These are phyloP conservation scores for Paragyromitra xinjiangensis DNA, from an alignment of 495 filamentous ascomycete genomes.

Conservation along the genomic window DNA sequence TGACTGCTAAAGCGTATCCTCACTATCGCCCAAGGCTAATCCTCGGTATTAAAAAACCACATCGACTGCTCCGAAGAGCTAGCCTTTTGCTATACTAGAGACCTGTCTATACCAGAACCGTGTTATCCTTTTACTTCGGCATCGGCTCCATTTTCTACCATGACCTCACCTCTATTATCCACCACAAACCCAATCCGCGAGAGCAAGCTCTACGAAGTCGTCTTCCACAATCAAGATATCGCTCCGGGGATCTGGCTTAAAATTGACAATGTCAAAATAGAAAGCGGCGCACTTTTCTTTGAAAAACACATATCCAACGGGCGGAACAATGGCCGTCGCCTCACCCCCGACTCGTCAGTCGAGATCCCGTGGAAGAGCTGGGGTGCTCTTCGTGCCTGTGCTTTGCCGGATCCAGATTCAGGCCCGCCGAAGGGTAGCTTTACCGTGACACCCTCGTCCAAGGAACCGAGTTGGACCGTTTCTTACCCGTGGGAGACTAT, in stretches of 20 bases:
- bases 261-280: background rate
- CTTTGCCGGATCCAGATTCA: constrained; percentile 37
- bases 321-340: no score
- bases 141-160: no score
- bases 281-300: background rate
- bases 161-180: no score
- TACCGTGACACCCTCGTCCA: background rate
- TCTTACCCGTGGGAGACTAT: background rate
- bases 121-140: no score
- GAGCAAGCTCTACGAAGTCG: background rate
- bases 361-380: background rate
- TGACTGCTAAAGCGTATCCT: no score
- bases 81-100: no score
- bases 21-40: no score
- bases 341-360: background rate
- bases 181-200: background rate
- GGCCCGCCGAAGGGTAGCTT: background rate
- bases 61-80: no score
- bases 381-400: background rate
- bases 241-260: background rate
- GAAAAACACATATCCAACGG: no score
- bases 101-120: no score
- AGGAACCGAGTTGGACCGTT: background rate
- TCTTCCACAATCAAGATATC: background rate
- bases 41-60: no score